Evolutionary conservation across 2,329 filamentous ascomycete species (phyloP).

Genomic region (Penicillium sp.): DNA sequence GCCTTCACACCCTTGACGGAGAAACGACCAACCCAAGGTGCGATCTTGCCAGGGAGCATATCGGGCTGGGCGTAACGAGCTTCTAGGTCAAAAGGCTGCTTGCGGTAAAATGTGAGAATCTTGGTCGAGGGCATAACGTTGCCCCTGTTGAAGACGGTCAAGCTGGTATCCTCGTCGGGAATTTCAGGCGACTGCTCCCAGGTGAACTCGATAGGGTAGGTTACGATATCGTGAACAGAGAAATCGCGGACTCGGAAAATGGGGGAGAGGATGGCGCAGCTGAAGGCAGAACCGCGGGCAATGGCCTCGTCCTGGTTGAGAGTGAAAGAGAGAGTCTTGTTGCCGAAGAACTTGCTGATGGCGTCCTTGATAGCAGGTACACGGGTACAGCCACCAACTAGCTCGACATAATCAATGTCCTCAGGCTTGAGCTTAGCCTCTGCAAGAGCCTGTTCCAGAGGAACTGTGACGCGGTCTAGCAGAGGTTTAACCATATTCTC

Average conservation of each 20-base stretch:
- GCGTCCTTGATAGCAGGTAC: slow-evolving; percentile 89
- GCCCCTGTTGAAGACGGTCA: slow-evolving; percentile 97
- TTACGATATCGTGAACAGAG: slow-evolving; percentile 94
- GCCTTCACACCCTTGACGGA: slow-evolving; percentile 97
- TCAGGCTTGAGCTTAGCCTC: slow-evolving; percentile 89
- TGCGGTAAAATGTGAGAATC: slow-evolving; percentile 98
- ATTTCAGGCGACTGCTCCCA: slow-evolving; percentile 99
- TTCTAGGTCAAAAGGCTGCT: slow-evolving; percentile 95
- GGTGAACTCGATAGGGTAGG: slow-evolving; percentile 96
- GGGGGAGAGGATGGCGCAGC: slow-evolving; percentile 94
- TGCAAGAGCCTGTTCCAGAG: slow-evolving; percentile 89
- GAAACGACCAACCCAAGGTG: slow-evolving; percentile 96
- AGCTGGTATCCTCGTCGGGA: slow-evolving; percentile 94
- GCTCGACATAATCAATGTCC: slow-evolving; percentile 91
- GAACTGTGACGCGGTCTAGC: slow-evolving; percentile 71
- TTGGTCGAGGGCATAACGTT: slow-evolving; percentile 98
- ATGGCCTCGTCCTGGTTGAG: slow-evolving; percentile 98
- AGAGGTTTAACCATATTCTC: slow-evolving; percentile 89
- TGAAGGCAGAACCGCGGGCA: slow-evolving; percentile 93
- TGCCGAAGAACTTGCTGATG: slow-evolving; percentile 85
- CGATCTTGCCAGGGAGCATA: slow-evolving; percentile 82
- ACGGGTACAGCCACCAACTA: slow-evolving; percentile 93
- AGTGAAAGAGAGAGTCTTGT: slow-evolving; percentile 87
- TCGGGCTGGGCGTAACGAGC: slow-evolving; percentile 91
- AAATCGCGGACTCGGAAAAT: slow-evolving; percentile 99